Evolutionary conservation across 768 basidiomycete species (phyloP).

Genomic region (Phaffia tasmanica): DNA sequence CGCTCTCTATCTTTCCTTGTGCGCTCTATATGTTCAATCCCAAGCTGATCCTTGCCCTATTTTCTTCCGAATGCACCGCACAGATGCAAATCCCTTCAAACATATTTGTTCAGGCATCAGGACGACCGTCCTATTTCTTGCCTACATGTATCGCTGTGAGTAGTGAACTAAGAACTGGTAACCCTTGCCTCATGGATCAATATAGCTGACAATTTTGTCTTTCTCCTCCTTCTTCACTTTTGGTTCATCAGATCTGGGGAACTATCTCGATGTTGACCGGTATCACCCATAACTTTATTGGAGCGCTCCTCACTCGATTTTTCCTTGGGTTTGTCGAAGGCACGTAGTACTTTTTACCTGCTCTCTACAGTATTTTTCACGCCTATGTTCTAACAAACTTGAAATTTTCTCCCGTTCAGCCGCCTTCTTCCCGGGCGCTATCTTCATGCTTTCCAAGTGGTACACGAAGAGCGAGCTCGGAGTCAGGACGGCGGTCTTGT

Average conservation of each 20-base stretch:
- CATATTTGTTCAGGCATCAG: conserved; percentile 32
- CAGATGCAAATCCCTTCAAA: conserved; percentile 31
- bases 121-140: conserved; percentile 54
- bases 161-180: conserved; percentile 48
- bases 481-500: conserved; percentile 46
- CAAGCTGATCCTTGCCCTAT: not conserved
- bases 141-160: conserved; percentile 45
- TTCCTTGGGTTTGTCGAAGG: conserved; percentile 64
- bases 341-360: conserved; percentile 28
- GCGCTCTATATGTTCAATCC: too few relatives aligned
- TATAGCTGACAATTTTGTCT: not conserved
- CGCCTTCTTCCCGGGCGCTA: conserved; percentile 59
- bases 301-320: conserved; percentile 51
- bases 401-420: conserved; percentile 37
- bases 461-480: conserved; percentile 59
- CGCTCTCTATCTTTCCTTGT: not conserved
- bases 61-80: conserved; percentile 25
- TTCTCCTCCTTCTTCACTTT: conserved; percentile 4
- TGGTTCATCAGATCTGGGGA: conserved; percentile 44
- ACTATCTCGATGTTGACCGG: conserved; percentile 53
- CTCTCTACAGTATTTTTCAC: not conserved
- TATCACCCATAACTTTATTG: conserved; percentile 46
- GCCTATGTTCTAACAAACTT: not conserved
- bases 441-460: conserved; percentile 58
- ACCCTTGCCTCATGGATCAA: not conserved